Evolutionary conservation across 768 basidiomycete genomes (phyloP), one percentile per base, ranked within the genome.

Genomic region (Leccinum fibrillosum): DNA sequence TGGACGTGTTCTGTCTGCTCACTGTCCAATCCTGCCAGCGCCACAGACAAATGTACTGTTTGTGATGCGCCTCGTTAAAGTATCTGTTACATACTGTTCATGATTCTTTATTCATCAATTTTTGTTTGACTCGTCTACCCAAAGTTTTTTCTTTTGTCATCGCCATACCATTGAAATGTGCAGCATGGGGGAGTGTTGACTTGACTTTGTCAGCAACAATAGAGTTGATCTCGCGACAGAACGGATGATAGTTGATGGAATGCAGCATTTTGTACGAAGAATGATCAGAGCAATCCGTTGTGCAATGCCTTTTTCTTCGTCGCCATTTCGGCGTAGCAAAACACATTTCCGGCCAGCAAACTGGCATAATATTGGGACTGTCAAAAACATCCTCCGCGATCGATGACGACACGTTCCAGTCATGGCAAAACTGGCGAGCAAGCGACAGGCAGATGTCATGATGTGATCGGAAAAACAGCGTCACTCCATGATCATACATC

Each of bases 1-100:
- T 81, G 80, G 80, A 69, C 61, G n/a, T 82, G 80, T 62, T 63
- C 63, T 4, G 45, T 67, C 7, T 82, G 81, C 58, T 55, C 61
- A 66, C 51, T 86, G 53, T 61, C 66, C 45, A 89, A 85, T 67
- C 74, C 77, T 19, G 73, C 75, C 19, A 71, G 72, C 42, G 79
- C 73, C 19, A 64, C 63, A 23, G 74, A 71, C 4, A 80, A 84
- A 63, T 88, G 86, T 67, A 69, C 66, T 2, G 52, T 82, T 47
- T 87, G 85, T 60, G 82, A 84, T 11, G 53, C 74, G 13, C 74
- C 76, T 39, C 74, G 78, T 44, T 78, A 57, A 59, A 37, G 30
- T 61, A 60, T 37, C 28, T 63, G 65, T 54, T 53, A n/a, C 44
- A 54, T 53, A n/a, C 44, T 50, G 53, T 49, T 5, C 42, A 37